Evolutionary conservation across 768 basidiomycete species (phyloP).

Genomic region (Hypholoma sublateritium): DNA sequence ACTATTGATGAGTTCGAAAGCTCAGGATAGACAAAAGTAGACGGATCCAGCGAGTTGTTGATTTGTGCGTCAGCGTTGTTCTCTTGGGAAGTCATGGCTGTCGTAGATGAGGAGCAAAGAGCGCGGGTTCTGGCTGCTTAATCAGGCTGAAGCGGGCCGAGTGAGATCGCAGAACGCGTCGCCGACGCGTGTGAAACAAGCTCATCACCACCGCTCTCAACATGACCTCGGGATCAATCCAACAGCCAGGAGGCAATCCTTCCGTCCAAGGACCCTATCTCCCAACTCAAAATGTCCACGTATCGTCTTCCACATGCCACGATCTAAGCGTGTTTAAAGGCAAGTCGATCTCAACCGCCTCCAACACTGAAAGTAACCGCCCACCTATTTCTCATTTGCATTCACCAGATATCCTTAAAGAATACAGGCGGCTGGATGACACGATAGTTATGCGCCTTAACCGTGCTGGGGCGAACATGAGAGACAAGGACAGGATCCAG

Average conservation of each 20-base stretch:
- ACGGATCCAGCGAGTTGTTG: slow-evolving; percentile 36
- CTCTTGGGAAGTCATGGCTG: slow-evolving; percentile 4
- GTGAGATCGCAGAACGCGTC: background rate
- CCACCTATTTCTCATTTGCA: background rate
- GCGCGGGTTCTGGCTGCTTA: background rate
- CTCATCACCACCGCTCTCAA: background rate
- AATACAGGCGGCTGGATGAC: slow-evolving; percentile 82
- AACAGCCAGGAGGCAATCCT: slow-evolving; percentile 61
- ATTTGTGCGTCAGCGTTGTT: slow-evolving; percentile 2
- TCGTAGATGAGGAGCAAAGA: background rate
- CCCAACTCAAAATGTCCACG: slow-evolving; percentile 64
- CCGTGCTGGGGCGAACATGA: slow-evolving; percentile 71
- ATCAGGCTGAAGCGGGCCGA: too few relatives aligned
- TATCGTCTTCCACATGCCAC: slow-evolving; percentile 64
- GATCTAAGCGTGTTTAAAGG: slow-evolving; percentile 81
- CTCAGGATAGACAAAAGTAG: slow-evolving; percentile 57
- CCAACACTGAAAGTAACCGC: too few relatives aligned
- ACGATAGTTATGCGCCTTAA: slow-evolving; percentile 79
- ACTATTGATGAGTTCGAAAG: slow-evolving; percentile 48
- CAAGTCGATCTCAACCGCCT: slow-evolving; percentile 20
- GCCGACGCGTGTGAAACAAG: slow-evolving; percentile 2
- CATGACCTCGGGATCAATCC: slow-evolving; percentile 34
- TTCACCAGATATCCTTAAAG: slow-evolving; percentile 68
- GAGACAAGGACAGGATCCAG: slow-evolving; percentile 62
- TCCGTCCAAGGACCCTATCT: slow-evolving; percentile 65